Conservation (phyloP, 2,329 filamentous ascomycete genomes). For the Lasiodiplodia citricola region DNA sequence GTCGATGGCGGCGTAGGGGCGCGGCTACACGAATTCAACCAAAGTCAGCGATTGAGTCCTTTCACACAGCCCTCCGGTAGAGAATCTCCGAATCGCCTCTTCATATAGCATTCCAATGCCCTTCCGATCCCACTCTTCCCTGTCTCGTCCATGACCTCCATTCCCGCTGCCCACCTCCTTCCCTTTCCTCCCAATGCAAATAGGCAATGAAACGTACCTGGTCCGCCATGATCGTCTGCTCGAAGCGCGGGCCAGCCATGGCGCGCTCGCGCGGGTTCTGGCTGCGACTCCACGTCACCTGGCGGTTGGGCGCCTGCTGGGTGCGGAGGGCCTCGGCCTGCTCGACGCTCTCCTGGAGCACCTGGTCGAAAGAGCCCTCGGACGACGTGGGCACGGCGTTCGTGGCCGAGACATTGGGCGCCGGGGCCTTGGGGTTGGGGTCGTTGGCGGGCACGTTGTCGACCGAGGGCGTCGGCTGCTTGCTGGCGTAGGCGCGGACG, state of each 20-base stretch:
- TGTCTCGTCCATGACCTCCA: not conserved
- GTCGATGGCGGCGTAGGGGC: constrained; percentile 87
- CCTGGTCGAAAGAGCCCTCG: constrained; percentile 55
- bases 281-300: constrained; percentile 78
- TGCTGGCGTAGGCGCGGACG: constrained; percentile 11
- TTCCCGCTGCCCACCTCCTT: not conserved
- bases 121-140: not conserved
- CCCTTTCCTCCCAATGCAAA: not conserved
- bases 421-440: constrained; percentile 57
- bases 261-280: constrained; percentile 81
- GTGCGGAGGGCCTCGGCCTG: constrained; percentile 62
- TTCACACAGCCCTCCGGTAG: not conserved
- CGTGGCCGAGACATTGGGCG: constrained; percentile 63
- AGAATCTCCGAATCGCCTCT: not conserved
- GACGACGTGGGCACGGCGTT: constrained; percentile 63
- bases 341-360: constrained; percentile 61
- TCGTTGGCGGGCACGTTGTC: constrained; percentile 75
- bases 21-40: constrained; percentile 65
- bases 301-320: constrained; percentile 85
- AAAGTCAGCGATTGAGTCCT: constrained; percentile 32
- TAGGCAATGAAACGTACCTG: constrained; percentile 68
- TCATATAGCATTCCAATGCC: not conserved
- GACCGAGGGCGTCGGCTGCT: constrained; percentile 48
- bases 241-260: constrained; percentile 94
- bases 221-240: constrained; percentile 91